phyloP scores from a whole-genome alignment of 2,329 filamentous ascomycete species.

The Talaromyces pinophilus region DNA sequence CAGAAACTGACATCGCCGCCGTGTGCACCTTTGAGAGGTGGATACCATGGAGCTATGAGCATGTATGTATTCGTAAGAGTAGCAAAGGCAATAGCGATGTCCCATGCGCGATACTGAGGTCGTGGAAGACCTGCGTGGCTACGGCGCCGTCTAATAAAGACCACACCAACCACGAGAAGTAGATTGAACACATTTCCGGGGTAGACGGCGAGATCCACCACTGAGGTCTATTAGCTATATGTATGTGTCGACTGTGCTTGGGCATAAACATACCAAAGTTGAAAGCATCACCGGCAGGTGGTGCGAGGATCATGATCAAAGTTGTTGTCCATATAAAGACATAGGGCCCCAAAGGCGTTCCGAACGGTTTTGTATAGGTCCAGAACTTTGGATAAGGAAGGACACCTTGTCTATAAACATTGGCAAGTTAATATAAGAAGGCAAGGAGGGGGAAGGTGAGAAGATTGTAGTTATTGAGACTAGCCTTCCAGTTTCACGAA shows the following conservation, averaged over 20 bases:
- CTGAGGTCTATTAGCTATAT: constrained; percentile 34
- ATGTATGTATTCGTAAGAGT: constrained; percentile 62
- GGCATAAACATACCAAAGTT: constrained; percentile 50
- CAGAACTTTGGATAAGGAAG: constrained; percentile 63
- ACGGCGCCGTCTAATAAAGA: constrained; percentile 18
- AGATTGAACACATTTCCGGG: constrained; percentile 61
- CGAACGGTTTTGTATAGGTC: constrained; percentile 64
- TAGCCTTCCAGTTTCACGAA: constrained; percentile 61
- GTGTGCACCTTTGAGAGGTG: constrained; percentile 60
- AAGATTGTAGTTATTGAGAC: not conserved
- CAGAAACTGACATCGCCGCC: constrained; percentile 71
- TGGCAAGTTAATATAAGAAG: not conserved
- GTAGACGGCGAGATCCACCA: constrained; percentile 62
- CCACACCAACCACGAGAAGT: constrained; percentile 48
- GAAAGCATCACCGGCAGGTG: constrained; percentile 66
- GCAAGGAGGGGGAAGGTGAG: not conserved
- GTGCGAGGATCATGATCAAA: constrained; percentile 60
- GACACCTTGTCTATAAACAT: constrained; percentile 57
- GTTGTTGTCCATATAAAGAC: constrained; percentile 60
- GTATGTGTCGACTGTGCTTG: not conserved
- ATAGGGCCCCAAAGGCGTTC: constrained; percentile 63
- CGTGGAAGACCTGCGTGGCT: constrained; percentile 10
- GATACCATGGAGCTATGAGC: constrained; percentile 71
- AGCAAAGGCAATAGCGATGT: constrained; percentile 59
- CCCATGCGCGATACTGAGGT: constrained; percentile 62